Percentiles rank a stretch among this genome's conserved stretches.
phyloP scores from a whole-genome alignment of 305 asterid species.

The Petunia hybrid region DNA sequence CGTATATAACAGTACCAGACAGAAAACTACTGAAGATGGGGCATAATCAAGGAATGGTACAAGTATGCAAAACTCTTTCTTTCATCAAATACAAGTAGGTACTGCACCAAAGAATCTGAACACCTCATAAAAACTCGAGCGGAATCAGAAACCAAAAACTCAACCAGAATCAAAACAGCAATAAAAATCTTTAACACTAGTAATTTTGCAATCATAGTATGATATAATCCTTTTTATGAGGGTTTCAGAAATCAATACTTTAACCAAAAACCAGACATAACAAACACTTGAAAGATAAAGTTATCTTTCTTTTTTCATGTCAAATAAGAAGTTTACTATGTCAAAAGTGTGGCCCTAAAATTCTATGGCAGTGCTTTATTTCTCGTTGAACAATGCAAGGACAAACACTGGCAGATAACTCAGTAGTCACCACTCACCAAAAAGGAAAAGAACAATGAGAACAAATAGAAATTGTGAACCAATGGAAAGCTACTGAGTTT shows the following conservation, averaged over 20 bases:
- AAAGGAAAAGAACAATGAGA: neutral
- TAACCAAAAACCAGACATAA: neutral
- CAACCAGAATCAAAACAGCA: neutral
- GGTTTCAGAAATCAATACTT: slow-evolving; percentile 25
- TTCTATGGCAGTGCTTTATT: neutral
- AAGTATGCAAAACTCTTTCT: too few species aligned
- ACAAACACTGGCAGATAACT: slow-evolving; percentile 15
- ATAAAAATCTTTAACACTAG: neutral
- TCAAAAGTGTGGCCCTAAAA: slow-evolving; percentile 21
- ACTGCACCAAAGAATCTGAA: neutral
- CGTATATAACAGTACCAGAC: neutral
- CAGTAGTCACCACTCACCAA: neutral
- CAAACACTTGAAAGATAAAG: neutral
- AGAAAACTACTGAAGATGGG: slow-evolving; percentile 27
- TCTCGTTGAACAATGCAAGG: neutral
- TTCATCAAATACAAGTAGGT: neutral
- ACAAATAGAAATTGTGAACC: neutral
- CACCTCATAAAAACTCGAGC: neutral
- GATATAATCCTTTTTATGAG: slow-evolving; percentile 8
- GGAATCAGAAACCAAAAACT: neutral
- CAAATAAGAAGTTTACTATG: neutral
- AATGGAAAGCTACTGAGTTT: too few species aligned
- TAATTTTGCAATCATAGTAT: slow-evolving; percentile 9
- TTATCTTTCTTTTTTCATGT: too few species aligned
- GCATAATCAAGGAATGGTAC: slow-evolving; percentile 8